Base-by-base conservation (phyloP, 371 early-diverging fungal species). In the Nematocida sp. region DNA sequence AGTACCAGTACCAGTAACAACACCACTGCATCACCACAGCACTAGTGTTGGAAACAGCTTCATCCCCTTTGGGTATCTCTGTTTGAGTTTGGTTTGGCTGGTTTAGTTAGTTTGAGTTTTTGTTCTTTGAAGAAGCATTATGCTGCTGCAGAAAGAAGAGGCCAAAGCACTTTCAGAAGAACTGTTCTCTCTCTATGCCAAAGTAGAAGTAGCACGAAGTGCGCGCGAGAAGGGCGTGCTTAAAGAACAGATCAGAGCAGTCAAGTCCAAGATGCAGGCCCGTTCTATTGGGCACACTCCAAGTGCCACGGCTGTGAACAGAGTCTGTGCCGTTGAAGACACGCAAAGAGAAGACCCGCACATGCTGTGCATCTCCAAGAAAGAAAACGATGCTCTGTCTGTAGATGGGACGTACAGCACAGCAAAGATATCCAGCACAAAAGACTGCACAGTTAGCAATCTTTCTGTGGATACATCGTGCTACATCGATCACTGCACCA, bases 141-240 rank as follows among this genome's bases (percentile, higher is more conserved):
- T n/a, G n/a, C n/a, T n/a, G n/a, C n/a, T n/a, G n/a, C n/a, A n/a
- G n/a, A n/a, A n/a, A n/a, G n/a, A n/a, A 25, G 15, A 17, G 29
- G 11, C 27, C 11, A 29, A 37, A n/a, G 7, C 50, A 32, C 23
- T 40, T 38, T 41, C 43, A 41, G 53, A 64, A 53, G 38, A 21
- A 17, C 65, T 64, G 7, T 19, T 23, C 23, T 17, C 13, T 31
- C 15, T 41, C 31, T 31, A 64, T 2, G 52, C n/a, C 38, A 53
- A 64, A 41, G 25, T 64, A 31, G 65, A 52, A 27, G 5, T 64
- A 1, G 51, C 53, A 4, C 49, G 48, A 37, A 64, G 65, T 50
- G 52, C 49, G 15, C 52, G 52, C 53, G 74, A 70, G 11, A 56
- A 49, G 25, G 74, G 74, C 2, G 4, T 51, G 19, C 27, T 53